A percentile compares a stretch with the other conserved stretches of the same genome.
Evolutionary conservation across 306 rosid species (phyloP).

Genomic region (Gynostemma pentaphyllum): DNA sequence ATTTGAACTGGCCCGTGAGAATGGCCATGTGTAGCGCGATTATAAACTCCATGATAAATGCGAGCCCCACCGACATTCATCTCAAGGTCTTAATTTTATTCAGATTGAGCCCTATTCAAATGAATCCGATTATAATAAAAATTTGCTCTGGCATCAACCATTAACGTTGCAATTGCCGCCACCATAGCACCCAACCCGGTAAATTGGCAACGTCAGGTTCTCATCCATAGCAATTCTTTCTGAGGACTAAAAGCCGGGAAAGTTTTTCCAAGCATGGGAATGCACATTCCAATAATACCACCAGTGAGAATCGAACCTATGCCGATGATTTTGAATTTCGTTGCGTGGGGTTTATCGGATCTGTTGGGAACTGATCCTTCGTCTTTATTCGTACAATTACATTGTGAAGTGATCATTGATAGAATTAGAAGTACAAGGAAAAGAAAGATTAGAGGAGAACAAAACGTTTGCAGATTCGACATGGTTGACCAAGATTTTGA

Average conservation of each 20-base stretch:
- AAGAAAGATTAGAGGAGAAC: background rate
- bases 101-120: slow-evolving; percentile 1
- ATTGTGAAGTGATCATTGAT: slow-evolving; percentile 17
- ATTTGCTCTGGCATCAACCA: slow-evolving; percentile 68
- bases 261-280: slow-evolving; percentile 46
- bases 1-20: slow-evolving; percentile 31
- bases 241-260: slow-evolving; percentile 51
- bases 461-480: too few relatives aligned
- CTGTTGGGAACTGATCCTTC: background rate
- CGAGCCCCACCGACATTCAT: slow-evolving; percentile 6
- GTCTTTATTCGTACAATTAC: slow-evolving; percentile 24
- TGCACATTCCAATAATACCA: slow-evolving; percentile 42
- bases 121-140: slow-evolving; percentile 29
- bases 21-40: slow-evolving; percentile 76
- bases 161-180: slow-evolving; percentile 54
- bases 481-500: too few relatives aligned
- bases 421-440: slow-evolving; percentile 15
- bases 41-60: slow-evolving; percentile 32
- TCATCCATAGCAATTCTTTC: slow-evolving; percentile 45
- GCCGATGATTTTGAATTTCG: slow-evolving; percentile 35
- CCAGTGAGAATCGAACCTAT: slow-evolving; percentile 39
- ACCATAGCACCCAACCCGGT: slow-evolving; percentile 83
- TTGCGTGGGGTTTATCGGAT: slow-evolving; percentile 22
- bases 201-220: slow-evolving; percentile 31
- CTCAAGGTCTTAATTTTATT: background rate